Evolutionary conservation across 164 flowering plant species (phyloP), one percentile per base, ranked within the genome.

Genomic region (Nelumbo lutea): DNA sequence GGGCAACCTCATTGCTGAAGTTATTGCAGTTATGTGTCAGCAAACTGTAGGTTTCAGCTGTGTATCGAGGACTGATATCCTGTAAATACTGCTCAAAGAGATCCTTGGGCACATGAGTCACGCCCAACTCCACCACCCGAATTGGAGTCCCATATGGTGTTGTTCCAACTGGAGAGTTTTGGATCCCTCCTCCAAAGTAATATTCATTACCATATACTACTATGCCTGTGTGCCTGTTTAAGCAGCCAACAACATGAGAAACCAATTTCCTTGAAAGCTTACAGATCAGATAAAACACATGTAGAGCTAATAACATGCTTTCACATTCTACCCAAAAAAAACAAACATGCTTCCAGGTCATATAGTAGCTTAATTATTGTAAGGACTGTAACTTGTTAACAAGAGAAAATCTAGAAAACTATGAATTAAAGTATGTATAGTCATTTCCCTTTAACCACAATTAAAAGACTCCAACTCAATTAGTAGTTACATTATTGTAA

Each of bases 1-100:
- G 99, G 6, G 96, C 85, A 73, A 93, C 90, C 80, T 96, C 99
- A 73, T 96, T 96, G 81, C 92, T 90, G 77, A 96, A 96, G 79
- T 91, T 96, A 81, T 96, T 96, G 84, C 99, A 96, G 67, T 96
- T 96, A 71, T 96, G 97, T 2, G 66, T 67, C 27, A 96, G 90
- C 77, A 96, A 79, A 76, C 83, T 90, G 78, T 96, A 96, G 4
- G 96, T 88, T 73, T 93, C 97, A 40, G 95, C 96, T 2, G 96
- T 90, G 70, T 91, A 96, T 1, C 96, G 88, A 2, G 97, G 88
- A 63, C 91, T 86, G 45, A 96, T 93, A 59, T 96, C 99, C 74
- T 88, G 82, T 79, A 96, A 73, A 75, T 96, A 93, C 79, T 82
- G 79, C 73, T 96, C 97, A 69, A 96, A 93, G 2, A 96, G 83